phyloP scores from a whole-genome alignment of 2,329 filamentous ascomycete species.

The Botrytis squamosa region DNA sequence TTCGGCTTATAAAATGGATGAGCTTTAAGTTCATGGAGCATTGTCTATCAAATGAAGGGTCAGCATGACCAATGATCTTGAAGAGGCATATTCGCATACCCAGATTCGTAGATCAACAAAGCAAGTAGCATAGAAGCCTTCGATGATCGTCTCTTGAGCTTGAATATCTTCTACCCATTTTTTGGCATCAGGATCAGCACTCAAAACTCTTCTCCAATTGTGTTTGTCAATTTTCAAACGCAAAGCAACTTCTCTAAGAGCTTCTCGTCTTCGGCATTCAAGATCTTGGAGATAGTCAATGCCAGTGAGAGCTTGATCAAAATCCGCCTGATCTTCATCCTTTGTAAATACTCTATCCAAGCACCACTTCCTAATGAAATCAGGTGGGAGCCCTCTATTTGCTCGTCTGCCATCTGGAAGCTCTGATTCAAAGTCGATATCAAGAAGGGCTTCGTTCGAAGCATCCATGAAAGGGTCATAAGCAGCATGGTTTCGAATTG shows the following conservation, averaged over 20 bases:
- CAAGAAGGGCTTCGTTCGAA: constrained; percentile 26
- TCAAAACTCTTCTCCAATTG: constrained; percentile 31
- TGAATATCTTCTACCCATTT: constrained; percentile 33
- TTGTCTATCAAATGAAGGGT: constrained; percentile 28
- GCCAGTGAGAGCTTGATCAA: constrained; percentile 29
- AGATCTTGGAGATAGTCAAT: constrained; percentile 36
- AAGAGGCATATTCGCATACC: constrained; percentile 26
- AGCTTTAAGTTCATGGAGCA: constrained; percentile 31
- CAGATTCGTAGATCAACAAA: constrained; percentile 35
- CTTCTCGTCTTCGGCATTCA: constrained; percentile 29
- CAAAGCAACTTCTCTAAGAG: constrained; percentile 29
- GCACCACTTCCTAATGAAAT: constrained; percentile 27
- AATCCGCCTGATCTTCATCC: constrained; percentile 28
- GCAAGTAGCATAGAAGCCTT: constrained; percentile 28
- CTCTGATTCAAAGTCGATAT: constrained; percentile 21
- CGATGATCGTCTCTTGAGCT: constrained; percentile 28
- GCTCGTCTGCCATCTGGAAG: not conserved
- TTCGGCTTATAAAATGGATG: constrained; percentile 29
- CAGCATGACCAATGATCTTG: not conserved
- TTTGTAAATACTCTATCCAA: constrained; percentile 29
- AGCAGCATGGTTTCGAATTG: constrained; percentile 9
- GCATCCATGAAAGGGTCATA: constrained; percentile 27
- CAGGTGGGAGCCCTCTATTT: constrained; percentile 26
- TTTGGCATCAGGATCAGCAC: constrained; percentile 26
- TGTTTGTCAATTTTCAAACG: constrained; percentile 28